Percentiles rank a stretch among this genome's conserved stretches.
Conservation (phyloP, 2,329 filamentous ascomycete genomes). For the Fusarium nanum region DNA sequence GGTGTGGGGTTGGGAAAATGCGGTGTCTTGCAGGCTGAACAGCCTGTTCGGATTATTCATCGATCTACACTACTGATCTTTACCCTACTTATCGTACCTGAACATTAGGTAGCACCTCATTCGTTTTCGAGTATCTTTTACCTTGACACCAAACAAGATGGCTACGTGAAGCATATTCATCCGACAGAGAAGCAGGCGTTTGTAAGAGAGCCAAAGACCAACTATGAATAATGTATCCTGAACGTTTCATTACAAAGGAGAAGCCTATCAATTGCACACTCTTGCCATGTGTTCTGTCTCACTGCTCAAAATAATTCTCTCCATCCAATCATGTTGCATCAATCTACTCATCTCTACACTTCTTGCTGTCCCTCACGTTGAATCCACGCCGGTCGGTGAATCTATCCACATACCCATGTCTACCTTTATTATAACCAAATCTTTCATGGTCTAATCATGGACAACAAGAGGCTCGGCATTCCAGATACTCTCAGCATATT, state of each 20-base stretch:
- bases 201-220: background rate
- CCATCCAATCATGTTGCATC: slow-evolving; percentile 10
- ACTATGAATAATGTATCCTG: slow-evolving; percentile 13
- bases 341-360: slow-evolving; percentile 27
- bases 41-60: background rate
- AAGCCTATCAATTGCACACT: slow-evolving; percentile 18
- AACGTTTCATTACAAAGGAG: slow-evolving; percentile 31
- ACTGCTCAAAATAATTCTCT: slow-evolving; percentile 3
- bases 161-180: background rate
- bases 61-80: slow-evolving; percentile 1
- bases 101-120: background rate
- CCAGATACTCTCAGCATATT: slow-evolving; percentile 98
- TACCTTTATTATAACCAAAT: slow-evolving; percentile 15
- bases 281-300: slow-evolving; percentile 17
- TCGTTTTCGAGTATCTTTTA: background rate
- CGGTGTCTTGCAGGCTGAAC: background rate
- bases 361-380: slow-evolving; percentile 12
- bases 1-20: background rate
- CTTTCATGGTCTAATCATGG: slow-evolving; percentile 48
- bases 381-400: slow-evolving; percentile 10
- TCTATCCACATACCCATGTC: slow-evolving; percentile 27
- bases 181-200: background rate
- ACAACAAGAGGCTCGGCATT: slow-evolving; percentile 84
- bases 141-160: background rate
- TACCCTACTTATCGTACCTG: background rate